These are phyloP conservation scores for Coemansia sp. DNA, from an alignment of 192 early-diverging fungal genomes.

Conservation along the genomic window DNA sequence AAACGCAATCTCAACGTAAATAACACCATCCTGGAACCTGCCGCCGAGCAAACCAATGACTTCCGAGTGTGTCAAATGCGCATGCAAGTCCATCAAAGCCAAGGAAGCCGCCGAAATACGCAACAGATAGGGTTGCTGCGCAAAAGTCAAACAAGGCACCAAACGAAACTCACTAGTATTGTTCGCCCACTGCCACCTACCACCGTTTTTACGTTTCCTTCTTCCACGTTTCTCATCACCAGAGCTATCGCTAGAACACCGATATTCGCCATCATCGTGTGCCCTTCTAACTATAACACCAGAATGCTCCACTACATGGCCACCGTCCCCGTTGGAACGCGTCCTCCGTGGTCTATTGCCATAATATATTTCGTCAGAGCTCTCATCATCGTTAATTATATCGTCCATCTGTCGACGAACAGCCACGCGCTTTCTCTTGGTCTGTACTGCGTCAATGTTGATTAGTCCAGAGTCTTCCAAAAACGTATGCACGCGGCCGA, in stretches of 20 bases:
- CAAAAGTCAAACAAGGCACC: slow-evolving; percentile 22
- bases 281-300: slow-evolving; percentile 26
- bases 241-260: slow-evolving; percentile 14
- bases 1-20: slow-evolving; percentile 69
- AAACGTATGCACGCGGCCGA: slow-evolving; percentile 81
- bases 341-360: not conserved
- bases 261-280: slow-evolving; percentile 35
- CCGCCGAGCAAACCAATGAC: slow-evolving; percentile 94
- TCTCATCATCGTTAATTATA: not conserved
- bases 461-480: slow-evolving; percentile 77
- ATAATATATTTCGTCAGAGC: not conserved
- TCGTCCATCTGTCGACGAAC: not conserved
- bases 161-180: slow-evolving; percentile 44
- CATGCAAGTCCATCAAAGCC: slow-evolving; percentile 92
- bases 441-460: slow-evolving; percentile 63
- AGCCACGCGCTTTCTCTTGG: not conserved
- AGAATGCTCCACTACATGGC: slow-evolving; percentile 34
- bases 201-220: slow-evolving; percentile 2
- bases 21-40: slow-evolving; percentile 33
- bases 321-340: slow-evolving; percentile 13
- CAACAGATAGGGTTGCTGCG: slow-evolving; percentile 20
- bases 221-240: not conserved
- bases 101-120: slow-evolving; percentile 33
- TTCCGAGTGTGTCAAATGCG: slow-evolving; percentile 88
- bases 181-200: slow-evolving; percentile 6